phyloP scores from a whole-genome alignment of 768 basidiomycete species.

The Russula vinacea region DNA sequence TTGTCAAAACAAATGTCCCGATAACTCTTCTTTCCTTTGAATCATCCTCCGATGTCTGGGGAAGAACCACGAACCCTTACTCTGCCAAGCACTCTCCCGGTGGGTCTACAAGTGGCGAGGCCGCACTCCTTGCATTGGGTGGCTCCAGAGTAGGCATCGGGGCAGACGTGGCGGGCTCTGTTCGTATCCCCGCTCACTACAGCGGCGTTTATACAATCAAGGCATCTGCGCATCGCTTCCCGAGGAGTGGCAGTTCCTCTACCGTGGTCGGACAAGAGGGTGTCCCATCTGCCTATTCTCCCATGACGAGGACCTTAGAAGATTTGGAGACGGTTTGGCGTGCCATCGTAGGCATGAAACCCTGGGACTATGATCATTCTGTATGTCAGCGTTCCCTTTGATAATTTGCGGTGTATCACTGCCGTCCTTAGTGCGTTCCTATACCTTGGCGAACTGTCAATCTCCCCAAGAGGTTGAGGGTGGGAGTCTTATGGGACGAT shows the following conservation, averaged over 20 bases:
- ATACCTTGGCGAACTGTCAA: conserved; percentile 38
- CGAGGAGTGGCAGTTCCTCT: conserved; percentile 47
- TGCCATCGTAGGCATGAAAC: conserved; percentile 54
- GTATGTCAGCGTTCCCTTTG: conserved; percentile 32
- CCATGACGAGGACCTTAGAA: conserved; percentile 59
- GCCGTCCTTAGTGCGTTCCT: conserved; percentile 33
- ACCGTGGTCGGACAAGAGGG: conserved; percentile 56
- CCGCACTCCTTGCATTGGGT: conserved; percentile 60
- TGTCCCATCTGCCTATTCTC: conserved; percentile 51
- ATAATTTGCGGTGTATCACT: background rate
- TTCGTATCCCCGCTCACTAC: conserved; percentile 64
- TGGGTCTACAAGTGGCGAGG: conserved; percentile 70
- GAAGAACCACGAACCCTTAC: conserved; percentile 59
- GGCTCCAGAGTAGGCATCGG: conserved; percentile 42
- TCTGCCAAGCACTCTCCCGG: conserved; percentile 53
- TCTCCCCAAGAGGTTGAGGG: conserved; percentile 21
- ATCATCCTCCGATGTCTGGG: conserved; percentile 55
- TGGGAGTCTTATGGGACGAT: conserved; percentile 46
- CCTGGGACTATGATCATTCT: conserved; percentile 63
- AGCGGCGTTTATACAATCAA: conserved; percentile 62
- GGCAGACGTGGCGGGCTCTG: conserved; percentile 66
- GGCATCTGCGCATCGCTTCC: conserved; percentile 56
- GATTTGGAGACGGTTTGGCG: conserved; percentile 68
- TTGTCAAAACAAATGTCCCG: conserved; percentile 65
- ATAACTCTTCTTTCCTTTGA: conserved; percentile 59